phyloP scores from a whole-genome alignment of 257 asterid species.

The Penstemon barbatus region DNA sequence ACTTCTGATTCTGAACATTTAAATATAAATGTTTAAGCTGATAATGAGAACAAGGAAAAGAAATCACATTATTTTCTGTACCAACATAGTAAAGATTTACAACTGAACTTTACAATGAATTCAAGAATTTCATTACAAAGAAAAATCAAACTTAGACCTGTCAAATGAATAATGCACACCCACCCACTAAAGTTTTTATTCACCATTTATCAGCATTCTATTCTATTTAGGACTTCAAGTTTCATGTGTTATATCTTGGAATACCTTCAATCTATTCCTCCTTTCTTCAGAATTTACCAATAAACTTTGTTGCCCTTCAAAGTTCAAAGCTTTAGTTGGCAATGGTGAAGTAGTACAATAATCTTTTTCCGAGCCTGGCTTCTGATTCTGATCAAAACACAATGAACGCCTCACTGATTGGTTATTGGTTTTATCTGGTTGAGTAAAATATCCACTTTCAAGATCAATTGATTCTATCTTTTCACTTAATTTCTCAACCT shows the following conservation, averaged over 20 bases:
- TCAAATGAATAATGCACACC: neutral
- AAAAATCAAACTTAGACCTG: slow-evolving; percentile 3
- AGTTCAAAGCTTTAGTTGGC: slow-evolving; percentile 33
- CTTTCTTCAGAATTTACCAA: slow-evolving; percentile 23
- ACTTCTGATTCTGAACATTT: no score
- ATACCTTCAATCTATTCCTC: slow-evolving; percentile 58
- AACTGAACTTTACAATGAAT: neutral
- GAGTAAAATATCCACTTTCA: slow-evolving; percentile 57
- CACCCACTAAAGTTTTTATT: neutral
- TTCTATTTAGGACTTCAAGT: slow-evolving; percentile 33
- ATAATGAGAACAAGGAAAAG: no score
- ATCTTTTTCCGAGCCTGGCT: neutral
- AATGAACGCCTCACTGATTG: slow-evolving; percentile 38
- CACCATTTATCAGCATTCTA: slow-evolving; percentile 1
- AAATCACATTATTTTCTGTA: neutral
- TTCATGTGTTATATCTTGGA: slow-evolving; percentile 46
- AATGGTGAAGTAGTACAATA: slow-evolving; percentile 29
- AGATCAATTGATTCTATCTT: slow-evolving; percentile 36
- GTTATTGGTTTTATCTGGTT: slow-evolving; percentile 45
- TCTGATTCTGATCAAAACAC: slow-evolving; percentile 40
- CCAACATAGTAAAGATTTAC: neutral
- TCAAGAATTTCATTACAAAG: slow-evolving; percentile 5
- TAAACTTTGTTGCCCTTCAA: slow-evolving; percentile 28
- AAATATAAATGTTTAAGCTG: no score
- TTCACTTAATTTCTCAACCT: slow-evolving; percentile 33